Evolutionary conservation across 2,329 filamentous ascomycete species (phyloP).

Genomic region (Colletotrichum horii): DNA sequence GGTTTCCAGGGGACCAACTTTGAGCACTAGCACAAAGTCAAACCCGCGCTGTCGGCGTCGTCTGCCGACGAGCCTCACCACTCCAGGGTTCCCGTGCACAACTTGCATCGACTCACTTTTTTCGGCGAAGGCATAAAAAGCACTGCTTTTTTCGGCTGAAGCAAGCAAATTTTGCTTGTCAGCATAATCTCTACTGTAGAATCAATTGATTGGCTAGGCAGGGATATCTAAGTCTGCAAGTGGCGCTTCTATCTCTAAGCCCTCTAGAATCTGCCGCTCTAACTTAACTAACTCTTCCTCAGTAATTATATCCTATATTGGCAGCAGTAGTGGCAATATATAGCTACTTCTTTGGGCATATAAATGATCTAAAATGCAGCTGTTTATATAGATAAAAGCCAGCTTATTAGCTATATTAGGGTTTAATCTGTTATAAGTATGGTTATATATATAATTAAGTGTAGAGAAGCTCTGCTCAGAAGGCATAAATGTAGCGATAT

Average conservation of each 20-base stretch:
- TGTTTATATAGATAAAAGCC: background rate
- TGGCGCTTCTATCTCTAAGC: background rate
- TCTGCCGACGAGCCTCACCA: background rate
- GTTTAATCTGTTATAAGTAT: background rate
- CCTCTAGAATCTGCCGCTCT: too few relatives aligned
- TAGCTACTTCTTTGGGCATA: background rate
- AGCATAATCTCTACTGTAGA: background rate
- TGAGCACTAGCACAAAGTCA: background rate
- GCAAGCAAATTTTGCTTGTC: background rate
- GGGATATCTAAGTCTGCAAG: background rate
- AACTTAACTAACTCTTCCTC: too few relatives aligned
- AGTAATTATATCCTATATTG: too few relatives aligned
- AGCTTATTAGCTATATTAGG: background rate
- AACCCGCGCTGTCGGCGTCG: background rate
- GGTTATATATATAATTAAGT: background rate
- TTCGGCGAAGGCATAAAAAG: too few relatives aligned
- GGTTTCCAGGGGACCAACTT: background rate
- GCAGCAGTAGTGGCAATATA: too few relatives aligned
- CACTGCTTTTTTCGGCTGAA: background rate
- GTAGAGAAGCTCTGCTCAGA: background rate
- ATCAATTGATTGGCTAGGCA: background rate
- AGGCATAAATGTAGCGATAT: background rate
- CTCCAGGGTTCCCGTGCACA: background rate
- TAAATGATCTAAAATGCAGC: background rate
- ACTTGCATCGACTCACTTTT: too few relatives aligned